These are phyloP conservation scores for Cyphellophora attinorum DNA, from an alignment of 2,329 filamentous ascomycete species.

Conservation along the genomic window DNA sequence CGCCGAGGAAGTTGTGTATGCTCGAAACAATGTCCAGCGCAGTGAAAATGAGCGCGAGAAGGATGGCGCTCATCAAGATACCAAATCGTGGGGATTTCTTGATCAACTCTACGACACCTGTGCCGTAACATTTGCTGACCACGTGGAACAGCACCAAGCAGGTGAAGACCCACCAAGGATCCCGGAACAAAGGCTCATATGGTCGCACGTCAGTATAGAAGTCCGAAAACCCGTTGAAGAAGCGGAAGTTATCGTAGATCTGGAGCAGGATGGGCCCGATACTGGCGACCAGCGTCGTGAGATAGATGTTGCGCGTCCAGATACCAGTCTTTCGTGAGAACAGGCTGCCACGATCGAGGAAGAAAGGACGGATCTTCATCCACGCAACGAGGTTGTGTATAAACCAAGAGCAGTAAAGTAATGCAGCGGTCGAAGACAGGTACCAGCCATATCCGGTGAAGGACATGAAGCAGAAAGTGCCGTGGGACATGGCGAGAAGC, in stretches of 20 bases:
- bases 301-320: constrained; percentile 33
- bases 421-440: constrained; percentile 49
- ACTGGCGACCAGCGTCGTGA: constrained; percentile 47
- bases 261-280: constrained; percentile 58
- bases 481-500: constrained; percentile 47
- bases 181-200: constrained; percentile 51
- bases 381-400: constrained; percentile 59
- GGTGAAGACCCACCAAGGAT: constrained; percentile 62
- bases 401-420: constrained; percentile 53
- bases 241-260: constrained; percentile 56
- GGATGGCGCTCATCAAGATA: constrained; percentile 51
- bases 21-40: constrained; percentile 52
- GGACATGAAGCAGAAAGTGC: constrained; percentile 50
- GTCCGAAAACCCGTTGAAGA: constrained; percentile 47
- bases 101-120: constrained; percentile 48
- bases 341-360: constrained; percentile 38
- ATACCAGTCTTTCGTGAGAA: constrained; percentile 22
- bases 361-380: constrained; percentile 57
- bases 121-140: constrained; percentile 41
- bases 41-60: constrained; percentile 51
- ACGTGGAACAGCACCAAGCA: constrained; percentile 51
- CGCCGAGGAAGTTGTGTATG: constrained; percentile 27
- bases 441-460: constrained; percentile 54
- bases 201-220: constrained; percentile 48
- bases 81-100: constrained; percentile 54